Conservation (phyloP, 257 asterid genomes). For the Solanum raphanifolium region DNA sequence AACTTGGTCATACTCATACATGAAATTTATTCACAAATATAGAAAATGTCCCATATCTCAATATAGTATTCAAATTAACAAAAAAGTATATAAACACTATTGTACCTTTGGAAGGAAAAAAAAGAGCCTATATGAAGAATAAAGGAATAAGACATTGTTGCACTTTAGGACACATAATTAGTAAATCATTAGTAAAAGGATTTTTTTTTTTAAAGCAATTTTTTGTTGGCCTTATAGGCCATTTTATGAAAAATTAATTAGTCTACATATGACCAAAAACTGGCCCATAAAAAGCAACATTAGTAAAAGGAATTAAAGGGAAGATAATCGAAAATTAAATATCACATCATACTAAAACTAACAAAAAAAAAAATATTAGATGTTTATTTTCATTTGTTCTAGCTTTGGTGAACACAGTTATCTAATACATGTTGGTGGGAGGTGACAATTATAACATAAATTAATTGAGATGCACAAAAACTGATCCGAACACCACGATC, state of each 20-base stretch:
- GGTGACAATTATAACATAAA: too few species aligned
- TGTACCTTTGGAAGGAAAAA: background rate
- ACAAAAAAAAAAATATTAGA: too few species aligned
- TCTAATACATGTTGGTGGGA: too few species aligned
- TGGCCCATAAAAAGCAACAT: too few species aligned
- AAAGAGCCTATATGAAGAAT: background rate
- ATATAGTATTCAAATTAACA: background rate
- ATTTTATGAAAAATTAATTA: too few species aligned
- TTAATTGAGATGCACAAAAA: too few species aligned
- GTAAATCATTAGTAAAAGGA: background rate
- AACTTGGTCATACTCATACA: background rate
- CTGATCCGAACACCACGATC: accelerated
- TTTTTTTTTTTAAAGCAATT: too few species aligned
- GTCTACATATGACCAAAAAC: too few species aligned
- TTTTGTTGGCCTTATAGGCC: too few species aligned
- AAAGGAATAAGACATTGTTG: background rate
- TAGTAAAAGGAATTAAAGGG: background rate
- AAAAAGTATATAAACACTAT: background rate
- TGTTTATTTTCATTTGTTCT: too few species aligned
- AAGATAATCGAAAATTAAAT: background rate
- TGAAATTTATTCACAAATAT: background rate
- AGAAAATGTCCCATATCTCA: background rate
- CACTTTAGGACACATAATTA: background rate
- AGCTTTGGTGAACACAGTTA: too few species aligned
- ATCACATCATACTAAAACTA: background rate